These are phyloP conservation scores for Phytophthora kernoviae DNA, from an alignment of 352 stramenopile species.

Conservation along the genomic window DNA sequence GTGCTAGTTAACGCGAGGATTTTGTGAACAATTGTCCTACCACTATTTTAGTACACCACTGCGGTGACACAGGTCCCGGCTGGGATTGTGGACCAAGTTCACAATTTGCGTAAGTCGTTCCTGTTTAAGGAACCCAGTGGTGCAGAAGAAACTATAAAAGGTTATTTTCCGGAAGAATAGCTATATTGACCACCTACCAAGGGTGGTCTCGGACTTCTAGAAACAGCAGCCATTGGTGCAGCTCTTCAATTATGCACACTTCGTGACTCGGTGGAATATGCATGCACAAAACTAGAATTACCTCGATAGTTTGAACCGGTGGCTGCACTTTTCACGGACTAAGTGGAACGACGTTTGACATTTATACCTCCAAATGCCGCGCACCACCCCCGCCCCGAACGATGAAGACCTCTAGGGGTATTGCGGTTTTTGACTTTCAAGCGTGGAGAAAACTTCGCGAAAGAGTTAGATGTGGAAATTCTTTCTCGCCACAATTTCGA, in stretches of 20 bases:
- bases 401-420: neutral
- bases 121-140: neutral
- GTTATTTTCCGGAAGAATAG: neutral
- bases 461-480: neutral
- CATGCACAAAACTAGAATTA: neutral
- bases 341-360: neutral
- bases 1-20: constrained; percentile 1
- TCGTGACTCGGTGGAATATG: neutral
- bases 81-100: neutral
- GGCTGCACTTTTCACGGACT: neutral
- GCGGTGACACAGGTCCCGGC: neutral
- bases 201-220: neutral
- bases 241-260: neutral
- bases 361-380: neutral
- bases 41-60: neutral
- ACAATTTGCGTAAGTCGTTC: neutral
- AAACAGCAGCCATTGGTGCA: neutral
- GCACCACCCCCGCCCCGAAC: neutral
- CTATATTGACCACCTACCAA: neutral
- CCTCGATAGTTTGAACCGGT: neutral
- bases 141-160: neutral
- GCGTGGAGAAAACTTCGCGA: neutral
- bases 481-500: neutral
- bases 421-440: neutral
- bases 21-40: neutral